A percentile compares a stretch with the other conserved stretches of the same genome.
phyloP scores from a whole-genome alignment of 1,284 basidiomycete species.

The Macrocystidia cucumis region DNA sequence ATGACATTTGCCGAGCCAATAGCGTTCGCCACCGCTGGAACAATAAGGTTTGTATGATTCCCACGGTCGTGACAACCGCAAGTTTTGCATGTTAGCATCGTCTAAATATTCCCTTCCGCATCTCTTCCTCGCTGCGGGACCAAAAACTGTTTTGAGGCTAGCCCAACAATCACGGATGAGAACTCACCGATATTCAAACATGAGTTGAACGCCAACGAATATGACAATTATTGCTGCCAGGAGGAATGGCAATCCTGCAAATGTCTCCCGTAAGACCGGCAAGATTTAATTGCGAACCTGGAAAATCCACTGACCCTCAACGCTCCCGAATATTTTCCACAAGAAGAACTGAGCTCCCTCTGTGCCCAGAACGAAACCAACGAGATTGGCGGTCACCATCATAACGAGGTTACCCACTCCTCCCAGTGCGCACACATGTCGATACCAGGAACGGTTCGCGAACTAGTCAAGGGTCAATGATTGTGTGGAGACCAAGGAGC shows the following conservation, averaged over 20 bases:
- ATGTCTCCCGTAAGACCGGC: no score
- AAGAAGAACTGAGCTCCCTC: constrained; percentile 78
- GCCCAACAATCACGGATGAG: constrained; percentile 5
- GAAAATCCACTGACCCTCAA: constrained; percentile 43
- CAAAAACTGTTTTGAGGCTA: constrained; percentile 4
- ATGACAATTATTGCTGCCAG: constrained; percentile 54
- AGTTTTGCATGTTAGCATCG: constrained; percentile 37
- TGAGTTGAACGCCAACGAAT: constrained; percentile 84
- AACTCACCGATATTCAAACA: constrained; percentile 85
- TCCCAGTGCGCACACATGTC: constrained; percentile 81
- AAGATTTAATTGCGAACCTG: constrained; percentile 4
- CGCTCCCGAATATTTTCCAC: constrained; percentile 55
- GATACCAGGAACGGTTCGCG: constrained; percentile 63
- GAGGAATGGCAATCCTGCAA: constrained; percentile 62
- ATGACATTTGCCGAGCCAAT: no score
- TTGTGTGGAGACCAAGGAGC: neutral
- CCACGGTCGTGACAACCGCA: no score
- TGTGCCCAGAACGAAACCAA: constrained; percentile 90
- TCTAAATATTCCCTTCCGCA: constrained; percentile 52
- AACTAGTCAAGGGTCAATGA: neutral
- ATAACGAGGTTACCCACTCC: constrained; percentile 83
- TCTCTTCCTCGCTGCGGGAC: constrained; percentile 37
- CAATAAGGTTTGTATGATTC: no score
- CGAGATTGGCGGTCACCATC: constrained; percentile 92
- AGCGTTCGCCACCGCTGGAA: no score